phyloP scores from a whole-genome alignment of 1,139 yeast genomes.

The Yamadazyma mexicana region DNA sequence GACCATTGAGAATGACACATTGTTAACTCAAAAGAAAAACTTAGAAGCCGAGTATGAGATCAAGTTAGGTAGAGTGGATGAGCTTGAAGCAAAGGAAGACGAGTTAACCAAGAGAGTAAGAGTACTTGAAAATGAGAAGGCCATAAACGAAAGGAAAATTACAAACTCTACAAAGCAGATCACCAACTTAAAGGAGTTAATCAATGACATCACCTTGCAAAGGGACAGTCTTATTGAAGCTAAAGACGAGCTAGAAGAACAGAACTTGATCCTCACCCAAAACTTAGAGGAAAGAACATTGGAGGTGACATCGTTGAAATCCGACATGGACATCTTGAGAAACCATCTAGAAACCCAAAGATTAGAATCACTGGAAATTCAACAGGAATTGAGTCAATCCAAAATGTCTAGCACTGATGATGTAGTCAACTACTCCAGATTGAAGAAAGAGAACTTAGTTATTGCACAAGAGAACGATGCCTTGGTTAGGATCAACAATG shows the following conservation, averaged over 20 bases:
- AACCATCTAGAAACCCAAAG: conserved; percentile 38
- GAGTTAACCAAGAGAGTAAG: conserved; percentile 51
- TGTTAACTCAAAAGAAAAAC: conserved; percentile 45
- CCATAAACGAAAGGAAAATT: conserved; percentile 45
- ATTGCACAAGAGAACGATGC: conserved; percentile 46
- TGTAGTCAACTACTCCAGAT: conserved; percentile 35
- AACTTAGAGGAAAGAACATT: conserved; percentile 45
- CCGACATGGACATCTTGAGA: conserved; percentile 33
- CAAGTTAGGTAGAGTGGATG: conserved; percentile 51
- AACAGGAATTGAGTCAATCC: conserved; percentile 37
- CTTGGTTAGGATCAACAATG: conserved; percentile 36
- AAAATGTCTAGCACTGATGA: conserved; percentile 32
- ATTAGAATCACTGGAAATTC: conserved; percentile 32
- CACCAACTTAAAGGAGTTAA: conserved; percentile 49
- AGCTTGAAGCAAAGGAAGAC: conserved; percentile 42
- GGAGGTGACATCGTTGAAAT: conserved; percentile 31
- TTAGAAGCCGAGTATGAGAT: conserved; percentile 55
- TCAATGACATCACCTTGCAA: conserved; percentile 50
- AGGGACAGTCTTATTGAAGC: conserved; percentile 50
- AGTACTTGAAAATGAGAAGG: conserved; percentile 45
- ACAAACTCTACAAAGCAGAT: conserved; percentile 52
- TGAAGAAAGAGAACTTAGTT: conserved; percentile 40
- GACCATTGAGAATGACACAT: conserved; percentile 61
- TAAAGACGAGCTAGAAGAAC: conserved; percentile 47
- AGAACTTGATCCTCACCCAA: conserved; percentile 42